These are phyloP conservation scores for Collariella sp. DNA, from an alignment of 495 filamentous ascomycete genomes.

Conservation along the genomic window DNA sequence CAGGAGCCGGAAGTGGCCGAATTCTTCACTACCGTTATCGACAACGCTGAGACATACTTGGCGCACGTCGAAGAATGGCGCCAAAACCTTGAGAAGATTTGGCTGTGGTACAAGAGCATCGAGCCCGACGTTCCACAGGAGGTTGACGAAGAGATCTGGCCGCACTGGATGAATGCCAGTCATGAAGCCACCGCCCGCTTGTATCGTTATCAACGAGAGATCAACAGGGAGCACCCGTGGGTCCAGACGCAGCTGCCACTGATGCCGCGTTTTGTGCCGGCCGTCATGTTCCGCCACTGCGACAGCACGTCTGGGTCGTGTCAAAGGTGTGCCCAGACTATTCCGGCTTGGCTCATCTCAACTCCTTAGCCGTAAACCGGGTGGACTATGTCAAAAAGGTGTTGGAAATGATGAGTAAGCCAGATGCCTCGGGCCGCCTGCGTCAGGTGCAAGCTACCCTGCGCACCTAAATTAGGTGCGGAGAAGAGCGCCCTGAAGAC, in stretches of 20 bases:
- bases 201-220: not conserved
- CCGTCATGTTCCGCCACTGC: not conserved
- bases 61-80: not conserved
- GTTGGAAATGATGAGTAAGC: too few species aligned
- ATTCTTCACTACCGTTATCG: not conserved
- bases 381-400: too few species aligned
- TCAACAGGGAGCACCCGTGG: not conserved
- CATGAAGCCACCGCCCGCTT: not conserved
- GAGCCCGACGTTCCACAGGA: not conserved
- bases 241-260: not conserved
- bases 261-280: not conserved
- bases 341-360: too few species aligned
- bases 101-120: not conserved
- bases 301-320: not conserved
- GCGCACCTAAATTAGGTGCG: too few species aligned
- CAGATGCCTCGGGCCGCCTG: too few species aligned
- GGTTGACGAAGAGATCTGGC: not conserved
- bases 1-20: not conserved
- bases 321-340: too few species aligned
- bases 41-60: not conserved
- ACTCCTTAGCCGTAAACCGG: too few species aligned
- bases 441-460: too few species aligned
- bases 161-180: not conserved
- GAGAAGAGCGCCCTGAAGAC: too few species aligned
- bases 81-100: not conserved